Base-by-base conservation (phyloP, 495 filamentous ascomycete species). In the Sordaria brevicollis region DNA sequence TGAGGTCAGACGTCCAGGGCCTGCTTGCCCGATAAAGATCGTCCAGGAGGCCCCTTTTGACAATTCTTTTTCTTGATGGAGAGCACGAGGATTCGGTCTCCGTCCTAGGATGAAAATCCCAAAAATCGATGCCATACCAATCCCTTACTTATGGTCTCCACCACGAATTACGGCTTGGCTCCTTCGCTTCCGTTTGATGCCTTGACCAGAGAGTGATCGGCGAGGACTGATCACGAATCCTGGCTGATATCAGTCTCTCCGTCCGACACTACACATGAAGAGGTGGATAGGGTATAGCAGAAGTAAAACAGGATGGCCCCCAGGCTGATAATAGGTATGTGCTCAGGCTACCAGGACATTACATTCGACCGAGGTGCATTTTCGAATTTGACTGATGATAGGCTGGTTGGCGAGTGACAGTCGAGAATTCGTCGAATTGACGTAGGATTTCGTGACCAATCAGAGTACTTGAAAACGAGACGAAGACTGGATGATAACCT, bases 1-100 rank as follows among this genome's bases (percentile, higher is more conserved):
- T 75, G 71, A 75, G 73, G 68, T 74, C 74, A 76, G 74, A 74
- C 54, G 11, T 54, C 71, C 66, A 69, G 68, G 68, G 15, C 35
- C 68, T 41, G 35, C 38, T 31, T 37, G 66, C 34, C 15, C 15
- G 66, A 19, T 57, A 31, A 11, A 17, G 49, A 62, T 62, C 25
- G 25, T 62, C 15, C 25, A 62, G 49, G 25, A 62, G 49, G 21
- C 49, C 49, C 49, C 49, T 66, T 66, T 66, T 66, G 17, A n/a
- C 13, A 8, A n/a, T n/a, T n/a, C n/a, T 38, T 41, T 66, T 38
- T 66, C 25, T n/a, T n/a, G 10, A 37, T 36, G 17, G 19, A 66
- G n/a, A 25, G 65, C 65, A 57, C n/a, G n/a, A n/a, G n/a, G n/a
- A 57, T 15, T 57, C 21, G 49, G 21, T 25, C n/a, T n/a, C n/a